These are phyloP conservation scores for Ganoderma leucocontextum DNA, from an alignment of 1,284 basidiomycete genomes.

Conservation along the genomic window DNA sequence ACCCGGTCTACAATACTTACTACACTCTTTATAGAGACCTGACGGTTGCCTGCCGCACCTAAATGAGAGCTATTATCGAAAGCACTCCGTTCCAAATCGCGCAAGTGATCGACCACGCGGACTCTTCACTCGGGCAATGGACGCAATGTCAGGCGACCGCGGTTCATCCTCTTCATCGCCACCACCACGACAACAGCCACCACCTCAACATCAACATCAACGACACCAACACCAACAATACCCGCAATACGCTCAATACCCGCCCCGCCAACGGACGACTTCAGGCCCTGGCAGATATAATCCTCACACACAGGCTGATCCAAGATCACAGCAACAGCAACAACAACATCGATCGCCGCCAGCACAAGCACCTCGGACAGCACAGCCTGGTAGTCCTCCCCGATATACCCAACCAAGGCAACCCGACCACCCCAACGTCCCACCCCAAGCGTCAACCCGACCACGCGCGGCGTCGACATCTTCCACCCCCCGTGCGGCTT, in stretches of 20 bases:
- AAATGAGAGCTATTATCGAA: slow-evolving; percentile 69
- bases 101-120: slow-evolving; percentile 55
- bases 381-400: slow-evolving; percentile 20
- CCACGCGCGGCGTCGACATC: slow-evolving; percentile 48
- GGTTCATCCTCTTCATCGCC: slow-evolving; percentile 33
- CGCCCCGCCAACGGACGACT: slow-evolving; percentile 42
- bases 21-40: slow-evolving; percentile 41
- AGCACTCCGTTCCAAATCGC: slow-evolving; percentile 68
- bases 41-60: slow-evolving; percentile 64
- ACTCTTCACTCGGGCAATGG: slow-evolving; percentile 58
- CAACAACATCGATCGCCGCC: slow-evolving; percentile 19
- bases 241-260: slow-evolving; percentile 35
- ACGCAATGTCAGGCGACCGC: slow-evolving; percentile 44
- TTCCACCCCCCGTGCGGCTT: slow-evolving; percentile 32
- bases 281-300: slow-evolving; percentile 42
- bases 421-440: slow-evolving; percentile 37
- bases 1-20: neutral
- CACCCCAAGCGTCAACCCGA: slow-evolving; percentile 38
- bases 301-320: slow-evolving; percentile 51
- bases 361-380: slow-evolving; percentile 27
- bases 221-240: slow-evolving; percentile 27
- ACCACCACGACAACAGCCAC: slow-evolving; percentile 26
- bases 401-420: slow-evolving; percentile 18
- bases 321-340: slow-evolving; percentile 33
- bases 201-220: slow-evolving; percentile 12